phyloP scores from a whole-genome alignment of 495 filamentous ascomycete genomes.

The Penicillium turbatum region DNA sequence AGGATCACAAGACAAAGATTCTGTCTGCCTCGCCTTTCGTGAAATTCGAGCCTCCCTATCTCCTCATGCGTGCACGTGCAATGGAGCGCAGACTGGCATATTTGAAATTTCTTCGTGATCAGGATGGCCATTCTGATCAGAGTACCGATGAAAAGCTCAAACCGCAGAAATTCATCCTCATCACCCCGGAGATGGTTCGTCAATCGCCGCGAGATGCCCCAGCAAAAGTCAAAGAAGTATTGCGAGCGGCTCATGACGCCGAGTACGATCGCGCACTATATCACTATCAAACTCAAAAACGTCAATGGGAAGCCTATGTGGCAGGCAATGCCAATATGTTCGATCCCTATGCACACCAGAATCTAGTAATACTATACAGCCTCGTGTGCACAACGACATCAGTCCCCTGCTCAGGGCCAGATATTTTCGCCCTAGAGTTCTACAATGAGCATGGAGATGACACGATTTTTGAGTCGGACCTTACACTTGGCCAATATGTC shows the following conservation, averaged over 20 bases:
- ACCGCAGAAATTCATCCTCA: slow-evolving; percentile 73
- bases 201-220: slow-evolving; percentile 69
- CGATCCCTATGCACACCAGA: slow-evolving; percentile 90
- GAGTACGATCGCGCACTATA: slow-evolving; percentile 95
- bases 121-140: slow-evolving; percentile 55
- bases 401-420: slow-evolving; percentile 87
- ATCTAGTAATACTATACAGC: slow-evolving; percentile 90
- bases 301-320: slow-evolving; percentile 92
- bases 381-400: slow-evolving; percentile 87
- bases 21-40: slow-evolving; percentile 97
- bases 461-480: slow-evolving; percentile 71
- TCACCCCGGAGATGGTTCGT: slow-evolving; percentile 93
- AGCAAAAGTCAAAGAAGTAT: slow-evolving; percentile 81
- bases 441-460: slow-evolving; percentile 81
- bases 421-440: slow-evolving; percentile 78
- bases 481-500: slow-evolving; percentile 91
- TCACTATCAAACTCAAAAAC: slow-evolving; percentile 89
- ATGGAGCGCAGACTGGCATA: slow-evolving; percentile 79
- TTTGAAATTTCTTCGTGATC: slow-evolving; percentile 75
- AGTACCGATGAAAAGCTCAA: slow-evolving; percentile 55
- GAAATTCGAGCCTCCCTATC: slow-evolving; percentile 87
- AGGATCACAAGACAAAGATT: slow-evolving; percentile 84
- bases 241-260: slow-evolving; percentile 90
- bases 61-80: slow-evolving; percentile 85
- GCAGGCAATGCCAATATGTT: slow-evolving; percentile 80